Conservation (phyloP, 768 basidiomycete species). For the Pleurotus tuber-regium region DNA sequence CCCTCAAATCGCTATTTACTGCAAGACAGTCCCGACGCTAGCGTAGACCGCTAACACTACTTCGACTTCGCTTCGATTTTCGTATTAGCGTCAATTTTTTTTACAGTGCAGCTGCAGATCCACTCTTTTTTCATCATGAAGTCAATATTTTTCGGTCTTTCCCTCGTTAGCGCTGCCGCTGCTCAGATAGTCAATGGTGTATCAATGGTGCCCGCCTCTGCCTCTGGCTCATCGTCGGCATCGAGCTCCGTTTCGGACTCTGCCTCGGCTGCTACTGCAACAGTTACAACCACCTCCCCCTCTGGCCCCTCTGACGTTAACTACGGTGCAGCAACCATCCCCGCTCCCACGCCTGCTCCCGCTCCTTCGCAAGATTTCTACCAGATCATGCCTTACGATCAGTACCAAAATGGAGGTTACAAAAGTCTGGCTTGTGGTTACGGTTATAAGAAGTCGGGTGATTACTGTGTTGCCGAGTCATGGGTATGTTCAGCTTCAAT, state of each 20-base stretch:
- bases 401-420: conserved; percentile 64
- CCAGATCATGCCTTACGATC: conserved; percentile 54
- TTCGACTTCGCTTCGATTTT: conserved; percentile 35
- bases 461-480: conserved; percentile 48
- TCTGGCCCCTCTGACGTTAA: conserved; percentile 17
- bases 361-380: conserved; percentile 37
- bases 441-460: conserved; percentile 60
- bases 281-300: conserved; percentile 19
- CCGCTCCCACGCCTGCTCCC: conserved; percentile 27
- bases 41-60: conserved; percentile 68
- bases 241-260: conserved; percentile 19
- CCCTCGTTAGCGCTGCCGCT: conserved; percentile 53
- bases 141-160: conserved; percentile 57
- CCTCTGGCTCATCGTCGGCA: conserved; percentile 16
- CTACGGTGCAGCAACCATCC: conserved; percentile 26
- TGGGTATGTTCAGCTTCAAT: conserved; percentile 47
- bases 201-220: conserved; percentile 33
- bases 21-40: conserved; percentile 64
- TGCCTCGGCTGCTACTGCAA: conserved; percentile 20
- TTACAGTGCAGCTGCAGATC: conserved; percentile 14
- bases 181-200: conserved; percentile 55
- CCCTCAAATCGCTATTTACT: conserved; percentile 45
- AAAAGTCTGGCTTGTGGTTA: conserved; percentile 68
- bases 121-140: conserved; percentile 60
- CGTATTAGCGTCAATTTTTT: conserved; percentile 33